Base-by-base conservation (phyloP, 2,329 filamentous ascomycete genomes). In the Epichloe baconii region DNA sequence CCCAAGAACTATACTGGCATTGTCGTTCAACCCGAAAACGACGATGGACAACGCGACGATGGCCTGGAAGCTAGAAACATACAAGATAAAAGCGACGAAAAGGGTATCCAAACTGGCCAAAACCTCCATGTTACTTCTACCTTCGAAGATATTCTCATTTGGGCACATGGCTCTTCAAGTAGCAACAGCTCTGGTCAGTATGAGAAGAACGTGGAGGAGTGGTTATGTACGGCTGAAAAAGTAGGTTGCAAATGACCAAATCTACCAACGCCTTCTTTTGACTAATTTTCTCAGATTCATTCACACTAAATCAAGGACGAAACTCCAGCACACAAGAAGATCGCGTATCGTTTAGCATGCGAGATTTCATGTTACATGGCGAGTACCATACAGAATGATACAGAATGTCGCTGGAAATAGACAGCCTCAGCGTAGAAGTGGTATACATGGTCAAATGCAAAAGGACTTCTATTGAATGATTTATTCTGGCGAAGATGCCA, bases 141-240 rank as follows among this genome's bases (percentile, higher is more conserved):
- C 19, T 96, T 96, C 62, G 80, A 88, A 6, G 74, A 85, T 50
- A 65, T 95, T 48, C 69, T 88, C 3, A 75, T 95, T n/a, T 97
- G 90, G 90, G 83, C 79, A 0, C 89, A 95, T 64, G 89, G 93
- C 57, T 66, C 70, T 1, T 59, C 79, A 47, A 81, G 81, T 5
- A 80, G 84, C 53, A 73, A 74, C 0, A 72, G 73, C 31, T 69
- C 69, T 5, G 88, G 95, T 66, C 72, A 77, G 1, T 93, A 88
- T 63, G 72, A 87, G 4, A 83, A 85, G 63, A 81, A 84, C 0
- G 70, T 95, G 43, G 77, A 83, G 57, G 89, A 95, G 66, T 95
- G 89, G 88, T 72, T 94, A 52, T 72, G 73, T 11, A 79, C 90
- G 64, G 79, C 88, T 11, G 79, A 83, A 56, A 75, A 77, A 64